A percentile compares a stretch with the other conserved stretches of the same genome.
Conservation (phyloP, 2,329 filamentous ascomycete genomes). For the Sporothrix dimorphospora region DNA sequence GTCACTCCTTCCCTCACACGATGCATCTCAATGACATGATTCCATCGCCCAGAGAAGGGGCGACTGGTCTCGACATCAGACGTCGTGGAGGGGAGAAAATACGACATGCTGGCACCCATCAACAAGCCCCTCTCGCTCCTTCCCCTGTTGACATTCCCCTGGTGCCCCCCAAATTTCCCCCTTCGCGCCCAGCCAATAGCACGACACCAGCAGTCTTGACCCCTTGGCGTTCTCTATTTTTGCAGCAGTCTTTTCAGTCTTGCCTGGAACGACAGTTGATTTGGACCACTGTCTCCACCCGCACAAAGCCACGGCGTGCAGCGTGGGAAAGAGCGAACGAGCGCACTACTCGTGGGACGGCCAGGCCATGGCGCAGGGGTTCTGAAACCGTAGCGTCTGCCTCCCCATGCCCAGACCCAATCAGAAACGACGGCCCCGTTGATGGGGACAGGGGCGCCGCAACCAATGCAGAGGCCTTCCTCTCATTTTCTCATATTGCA, state of each 20-base stretch:
- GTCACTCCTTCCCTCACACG: slow-evolving; percentile 12
- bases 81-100: slow-evolving; percentile 2
- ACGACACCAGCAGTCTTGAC: slow-evolving; percentile 9
- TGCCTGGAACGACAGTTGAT: slow-evolving; percentile 9
- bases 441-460: slow-evolving; percentile 16
- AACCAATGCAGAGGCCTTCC: slow-evolving; percentile 12
- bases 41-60: not conserved
- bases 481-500: not conserved
- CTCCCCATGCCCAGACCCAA: slow-evolving; percentile 20
- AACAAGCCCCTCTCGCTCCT: not conserved
- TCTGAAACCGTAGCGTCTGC: slow-evolving; percentile 30
- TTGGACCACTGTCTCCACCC: not conserved
- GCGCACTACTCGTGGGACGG: not conserved
- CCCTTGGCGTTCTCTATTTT: not conserved
- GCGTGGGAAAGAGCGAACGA: slow-evolving; percentile 1
- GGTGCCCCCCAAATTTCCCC: not conserved
- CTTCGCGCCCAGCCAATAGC: slow-evolving; percentile 16
- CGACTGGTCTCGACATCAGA: not conserved
- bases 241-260: not conserved
- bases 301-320: not conserved
- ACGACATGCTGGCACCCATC: not conserved
- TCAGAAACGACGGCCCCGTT: slow-evolving; percentile 22
- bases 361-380: slow-evolving; percentile 27
- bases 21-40: not conserved
- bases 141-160: slow-evolving; percentile 9